Conservation (phyloP, 2,329 filamentous ascomycete species). For the Clonostachys sp. region DNA sequence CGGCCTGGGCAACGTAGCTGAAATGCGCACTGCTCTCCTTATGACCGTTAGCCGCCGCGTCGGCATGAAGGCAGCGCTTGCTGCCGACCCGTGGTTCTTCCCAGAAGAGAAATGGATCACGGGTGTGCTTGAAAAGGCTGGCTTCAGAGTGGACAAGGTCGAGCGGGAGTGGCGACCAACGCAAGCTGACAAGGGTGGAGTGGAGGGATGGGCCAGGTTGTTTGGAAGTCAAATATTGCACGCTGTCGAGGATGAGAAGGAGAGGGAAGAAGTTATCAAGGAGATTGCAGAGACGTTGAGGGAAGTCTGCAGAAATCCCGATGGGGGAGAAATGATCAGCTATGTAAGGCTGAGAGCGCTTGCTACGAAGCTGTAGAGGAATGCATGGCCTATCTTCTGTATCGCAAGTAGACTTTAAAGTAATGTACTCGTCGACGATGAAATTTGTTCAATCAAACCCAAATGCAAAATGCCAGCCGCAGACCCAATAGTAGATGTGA, state of each 20-base stretch:
- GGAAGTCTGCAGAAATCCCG: conserved; percentile 47
- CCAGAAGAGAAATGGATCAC: conserved; percentile 58
- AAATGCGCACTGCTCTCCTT: conserved; percentile 55
- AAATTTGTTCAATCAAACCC: too few relatives aligned
- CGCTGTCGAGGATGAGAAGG: conserved; percentile 33
- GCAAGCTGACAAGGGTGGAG: conserved; percentile 48
- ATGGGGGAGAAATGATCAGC: conserved; percentile 49
- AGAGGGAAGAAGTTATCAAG: conserved; percentile 46
- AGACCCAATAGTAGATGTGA: too few relatives aligned
- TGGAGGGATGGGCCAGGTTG: conserved; percentile 62
- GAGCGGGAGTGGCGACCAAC: conserved; percentile 66
- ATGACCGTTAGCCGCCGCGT: conserved; percentile 46
- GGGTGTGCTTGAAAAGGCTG: conserved; percentile 35
- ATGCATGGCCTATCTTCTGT: too few relatives aligned
- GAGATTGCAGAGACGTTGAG: conserved; percentile 52
- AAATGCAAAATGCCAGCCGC: too few relatives aligned
- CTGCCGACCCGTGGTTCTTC: conserved; percentile 66
- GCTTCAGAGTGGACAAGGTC: conserved; percentile 42
- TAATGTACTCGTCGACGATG: too few relatives aligned
- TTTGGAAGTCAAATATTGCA: conserved; percentile 59
- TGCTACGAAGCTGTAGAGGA: conserved; percentile 27
- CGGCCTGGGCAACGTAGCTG: conserved; percentile 62
- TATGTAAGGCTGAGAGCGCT: conserved; percentile 51
- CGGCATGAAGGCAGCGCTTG: conserved; percentile 39
- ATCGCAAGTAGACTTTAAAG: too few relatives aligned